Base-by-base conservation (phyloP, 1,284 basidiomycete species). In the Cutaneotrichosporon cyanovorans region DNA sequence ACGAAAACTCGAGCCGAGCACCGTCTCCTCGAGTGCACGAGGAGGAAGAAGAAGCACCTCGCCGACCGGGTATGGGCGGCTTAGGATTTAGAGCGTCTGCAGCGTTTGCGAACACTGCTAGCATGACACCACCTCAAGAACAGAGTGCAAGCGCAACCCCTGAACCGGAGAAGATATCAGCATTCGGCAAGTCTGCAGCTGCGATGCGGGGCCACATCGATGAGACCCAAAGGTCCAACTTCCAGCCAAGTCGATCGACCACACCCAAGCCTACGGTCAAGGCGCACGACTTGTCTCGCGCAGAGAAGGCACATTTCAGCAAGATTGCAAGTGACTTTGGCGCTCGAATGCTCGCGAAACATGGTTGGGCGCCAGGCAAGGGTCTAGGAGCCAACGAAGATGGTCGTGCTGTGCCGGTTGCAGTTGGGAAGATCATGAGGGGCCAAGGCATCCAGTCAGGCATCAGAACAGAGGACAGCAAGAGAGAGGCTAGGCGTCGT, bases 361-460 rank as follows among this genome's bases (percentile, higher is more conserved):
- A 91, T 82, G 91, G 92, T 12, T 97, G 92, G 91, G 76, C 83
- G 62, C 74, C 83, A 0, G 78, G 92, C 7, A 79, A 80, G 18
- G 92, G 92, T 63, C 76, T 96, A 15, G 92, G 91, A 59, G 71
- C 77, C 0, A 73, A 76, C 2, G 84, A 85, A 7, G 81, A 85
- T 59, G 91, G 91, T 60, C 91, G 93, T 46, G 82, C 90, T 4
- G 83, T 84, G 0, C 91, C 91, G 0, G 78, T 97, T 10, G 87
- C 92, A 62, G 68, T 87, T 37, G 82, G 90, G 6, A 58, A 57
- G 25, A 84, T 63, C n/a, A 44, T 87, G 9, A 81, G 84, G 67
- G 73, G 67, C 77, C 83, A 69, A 77, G 90, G 90, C 76, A 84
- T 95, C 46, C 85, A 84, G 66, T 83, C 80, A 51, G 89, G 89